phyloP scores from a whole-genome alignment of 495 filamentous ascomycete species.

The Daldinia decipiens region DNA sequence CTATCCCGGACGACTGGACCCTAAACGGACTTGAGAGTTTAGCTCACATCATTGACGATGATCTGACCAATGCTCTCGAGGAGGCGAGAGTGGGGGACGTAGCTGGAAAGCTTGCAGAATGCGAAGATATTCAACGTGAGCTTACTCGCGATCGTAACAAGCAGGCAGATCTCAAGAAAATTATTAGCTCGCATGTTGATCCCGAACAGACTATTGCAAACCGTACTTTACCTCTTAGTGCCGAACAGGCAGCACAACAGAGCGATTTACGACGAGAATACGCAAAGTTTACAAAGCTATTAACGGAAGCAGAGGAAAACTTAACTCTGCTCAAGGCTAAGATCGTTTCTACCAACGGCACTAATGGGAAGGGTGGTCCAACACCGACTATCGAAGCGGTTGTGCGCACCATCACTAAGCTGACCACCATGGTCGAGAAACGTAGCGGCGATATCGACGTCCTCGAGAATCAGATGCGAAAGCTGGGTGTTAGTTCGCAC shows the following conservation, averaged over 20 bases:
- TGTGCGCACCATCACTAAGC: conserved; percentile 86
- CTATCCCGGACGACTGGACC: conserved; percentile 71
- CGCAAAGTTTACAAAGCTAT: conserved; percentile 72
- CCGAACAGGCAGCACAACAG: conserved; percentile 83
- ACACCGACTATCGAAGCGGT: conserved; percentile 90
- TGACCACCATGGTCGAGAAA: conserved; percentile 91
- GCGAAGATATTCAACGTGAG: conserved; percentile 71
- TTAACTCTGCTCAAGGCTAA: conserved; percentile 84
- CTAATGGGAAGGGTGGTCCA: conserved; percentile 55
- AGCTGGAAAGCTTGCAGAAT: conserved; percentile 67
- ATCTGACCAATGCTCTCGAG: conserved; percentile 68
- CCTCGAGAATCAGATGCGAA: conserved; percentile 83
- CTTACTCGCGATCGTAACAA: conserved; percentile 73
- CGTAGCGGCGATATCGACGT: conserved; percentile 89
- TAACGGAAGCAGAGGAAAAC: conserved; percentile 81
- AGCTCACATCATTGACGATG: conserved; percentile 61
- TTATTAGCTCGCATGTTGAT: conserved; percentile 69
- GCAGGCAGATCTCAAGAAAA: conserved; percentile 76
- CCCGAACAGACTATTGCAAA: conserved; percentile 68
- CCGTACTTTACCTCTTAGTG: conserved; percentile 76
- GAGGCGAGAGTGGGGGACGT: conserved; percentile 71
- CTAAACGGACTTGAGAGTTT: conserved; percentile 77
- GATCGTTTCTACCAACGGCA: conserved; percentile 67
- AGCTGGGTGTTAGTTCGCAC: conserved; percentile 66
- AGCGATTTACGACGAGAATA: conserved; percentile 79